Evolutionary conservation across 139 green algal genomes (phyloP), one percentile per base, ranked within the genome.

Genomic region (Chlorella sorokiniana): DNA sequence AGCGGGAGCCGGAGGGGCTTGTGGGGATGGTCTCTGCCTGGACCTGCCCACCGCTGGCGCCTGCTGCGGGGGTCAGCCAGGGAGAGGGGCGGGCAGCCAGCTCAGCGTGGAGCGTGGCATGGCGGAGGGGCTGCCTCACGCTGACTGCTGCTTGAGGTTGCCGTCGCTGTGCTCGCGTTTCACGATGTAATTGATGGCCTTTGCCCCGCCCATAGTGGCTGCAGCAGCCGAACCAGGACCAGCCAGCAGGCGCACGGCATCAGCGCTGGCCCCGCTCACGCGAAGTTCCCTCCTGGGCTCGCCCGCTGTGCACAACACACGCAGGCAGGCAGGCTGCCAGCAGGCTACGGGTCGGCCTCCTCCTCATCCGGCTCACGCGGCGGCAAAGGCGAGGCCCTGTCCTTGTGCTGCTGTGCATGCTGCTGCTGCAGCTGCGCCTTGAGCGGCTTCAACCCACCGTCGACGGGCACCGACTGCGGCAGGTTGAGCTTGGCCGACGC

Each of bases 401-500:
- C n/a, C n/a, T n/a, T n/a, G n/a, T n/a, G n/a, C n/a, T n/a, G n/a
- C n/a, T n/a, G n/a, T n/a, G n/a, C n/a, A n/a, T n/a, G n/a, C n/a
- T n/a, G n/a, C n/a, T n/a, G n/a, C n/a, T n/a, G n/a, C n/a, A n/a
- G n/a, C 48, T 56, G 48, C 48, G 16, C 48, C 48, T 25, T n/a
- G n/a, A n/a, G 48, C 48, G 14, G 11, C 48, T 16, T 59, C 59
- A 10, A 7, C 20, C 18, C 63, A 69, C 31, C 63, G n/a, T 69
- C 33, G 8, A 69, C 31, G 31, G 33, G 5, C 63, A 69, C 8
- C 31, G 63, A 22, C 31, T 69, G 63, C 29, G 63, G 63, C 63
- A 69, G 63, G 48, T 56, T 56, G 23, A 84, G 70, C 68, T 75
- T 84, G 40, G 80, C 42, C 8, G 42, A 35, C 10, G 80, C 80